phyloP scores from a whole-genome alignment of 164 flowering plant genomes.

The Euptelea pleiosperma region DNA sequence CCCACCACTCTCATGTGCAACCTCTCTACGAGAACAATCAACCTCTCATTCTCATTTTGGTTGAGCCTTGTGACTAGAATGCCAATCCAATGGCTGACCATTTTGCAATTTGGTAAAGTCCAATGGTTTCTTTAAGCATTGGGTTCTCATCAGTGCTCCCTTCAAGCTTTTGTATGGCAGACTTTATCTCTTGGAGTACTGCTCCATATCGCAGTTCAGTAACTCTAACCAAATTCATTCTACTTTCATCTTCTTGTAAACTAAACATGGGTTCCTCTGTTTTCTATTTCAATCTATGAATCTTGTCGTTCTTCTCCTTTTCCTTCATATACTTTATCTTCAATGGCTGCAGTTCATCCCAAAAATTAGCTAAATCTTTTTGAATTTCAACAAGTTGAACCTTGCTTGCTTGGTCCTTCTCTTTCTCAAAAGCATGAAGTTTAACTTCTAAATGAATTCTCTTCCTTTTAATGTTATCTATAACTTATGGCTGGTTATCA shows the following conservation, averaged over 20 bases:
- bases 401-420: constrained; percentile 82
- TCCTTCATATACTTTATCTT: constrained; percentile 79
- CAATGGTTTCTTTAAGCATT: constrained; percentile 71
- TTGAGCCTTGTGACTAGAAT: constrained; percentile 77
- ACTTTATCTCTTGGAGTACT: constrained; percentile 62
- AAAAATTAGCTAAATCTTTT: constrained; percentile 62
- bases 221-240: constrained; percentile 78
- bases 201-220: constrained; percentile 79
- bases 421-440: constrained; percentile 72
- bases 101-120: constrained; percentile 73
- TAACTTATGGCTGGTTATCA: constrained; percentile 69
- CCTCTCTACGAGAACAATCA: constrained; percentile 69
- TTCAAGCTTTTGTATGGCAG: constrained; percentile 61
- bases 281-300: constrained; percentile 66
- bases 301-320: constrained; percentile 76
- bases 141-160: constrained; percentile 38
- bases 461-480: constrained; percentile 69
- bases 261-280: constrained; percentile 62
- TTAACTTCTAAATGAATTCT: constrained; percentile 70
- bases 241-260: constrained; percentile 81
- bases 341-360: constrained; percentile 75
- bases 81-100: constrained; percentile 86
- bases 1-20: constrained; percentile 84
- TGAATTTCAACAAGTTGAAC: constrained; percentile 63
- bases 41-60: constrained; percentile 60